Evolutionary conservation across 2,329 filamentous ascomycete species (phyloP).

Genomic region (Dactylellina drechsleri): DNA sequence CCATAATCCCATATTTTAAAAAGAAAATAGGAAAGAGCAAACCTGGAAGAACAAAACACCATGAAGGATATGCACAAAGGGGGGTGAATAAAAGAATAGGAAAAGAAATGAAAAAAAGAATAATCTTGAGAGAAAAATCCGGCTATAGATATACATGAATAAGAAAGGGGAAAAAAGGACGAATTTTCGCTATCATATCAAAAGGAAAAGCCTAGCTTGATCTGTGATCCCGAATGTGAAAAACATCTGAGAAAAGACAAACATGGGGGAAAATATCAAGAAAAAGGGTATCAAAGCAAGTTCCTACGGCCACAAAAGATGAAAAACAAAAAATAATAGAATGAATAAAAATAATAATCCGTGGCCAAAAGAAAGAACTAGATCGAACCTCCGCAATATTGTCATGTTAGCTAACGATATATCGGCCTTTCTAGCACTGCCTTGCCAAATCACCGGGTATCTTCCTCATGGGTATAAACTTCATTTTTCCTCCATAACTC

Average conservation of each 20-base stretch:
- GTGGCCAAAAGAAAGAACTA: no score
- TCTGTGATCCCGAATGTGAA: not conserved
- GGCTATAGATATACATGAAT: slow-evolving; percentile 19
- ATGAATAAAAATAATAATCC: no score
- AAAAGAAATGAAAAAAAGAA: not conserved
- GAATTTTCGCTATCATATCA: not conserved
- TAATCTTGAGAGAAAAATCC: not conserved
- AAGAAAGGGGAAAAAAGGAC: not conserved
- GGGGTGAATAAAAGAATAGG: not conserved
- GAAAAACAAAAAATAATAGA: no score
- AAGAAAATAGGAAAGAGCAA: slow-evolving; percentile 1
- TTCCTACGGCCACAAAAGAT: not conserved
- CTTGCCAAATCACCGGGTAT: no score
- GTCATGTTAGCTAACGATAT: no score
- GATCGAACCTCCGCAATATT: no score
- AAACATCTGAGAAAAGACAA: not conserved
- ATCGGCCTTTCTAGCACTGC: no score
- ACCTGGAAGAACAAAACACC: slow-evolving; percentile 12
- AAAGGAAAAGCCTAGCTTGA: not conserved
- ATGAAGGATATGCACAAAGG: slow-evolving; percentile 6
- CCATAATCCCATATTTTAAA: slow-evolving; percentile 3
- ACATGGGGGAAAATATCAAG: not conserved
- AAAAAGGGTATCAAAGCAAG: slow-evolving; percentile 13
- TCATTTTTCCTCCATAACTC: no score
- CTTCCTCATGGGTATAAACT: no score